phyloP scores from a whole-genome alignment of 2,329 filamentous ascomycete genomes.

The Cryphonectria japonica region DNA sequence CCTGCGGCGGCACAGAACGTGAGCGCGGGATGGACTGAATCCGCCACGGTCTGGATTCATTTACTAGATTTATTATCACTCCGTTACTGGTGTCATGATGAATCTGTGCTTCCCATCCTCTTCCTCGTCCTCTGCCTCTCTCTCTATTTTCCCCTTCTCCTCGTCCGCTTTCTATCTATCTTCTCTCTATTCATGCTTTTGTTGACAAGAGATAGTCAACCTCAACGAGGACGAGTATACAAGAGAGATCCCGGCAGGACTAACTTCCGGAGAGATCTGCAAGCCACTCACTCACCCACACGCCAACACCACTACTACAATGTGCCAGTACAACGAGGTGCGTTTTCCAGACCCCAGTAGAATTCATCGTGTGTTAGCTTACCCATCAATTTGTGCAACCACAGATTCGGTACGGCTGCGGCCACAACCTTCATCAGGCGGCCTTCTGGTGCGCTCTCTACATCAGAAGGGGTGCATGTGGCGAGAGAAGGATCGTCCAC shows the following conservation, averaged over 20 bases:
- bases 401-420: too few relatives aligned
- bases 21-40: not conserved
- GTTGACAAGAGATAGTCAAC: not conserved
- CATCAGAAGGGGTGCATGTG: too few relatives aligned
- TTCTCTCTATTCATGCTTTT: not conserved
- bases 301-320: not conserved
- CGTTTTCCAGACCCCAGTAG: too few relatives aligned
- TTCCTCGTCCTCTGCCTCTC: not conserved
- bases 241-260: not conserved
- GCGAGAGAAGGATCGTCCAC: too few relatives aligned
- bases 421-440: too few relatives aligned
- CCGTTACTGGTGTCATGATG: too few relatives aligned
- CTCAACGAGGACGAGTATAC: not conserved
- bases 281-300: not conserved
- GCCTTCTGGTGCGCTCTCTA: too few relatives aligned
- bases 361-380: too few relatives aligned
- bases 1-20: not conserved
- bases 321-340: not conserved
- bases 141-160: not conserved
- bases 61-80: not conserved
- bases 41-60: not conserved
- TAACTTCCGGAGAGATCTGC: not conserved
- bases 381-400: too few relatives aligned
- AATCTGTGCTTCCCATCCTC: too few relatives aligned
- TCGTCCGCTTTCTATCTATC: not conserved